Evolutionary conservation across 495 filamentous ascomycete species (phyloP), one percentile per base, ranked within the genome.

Genomic region (Xylaria grammica): DNA sequence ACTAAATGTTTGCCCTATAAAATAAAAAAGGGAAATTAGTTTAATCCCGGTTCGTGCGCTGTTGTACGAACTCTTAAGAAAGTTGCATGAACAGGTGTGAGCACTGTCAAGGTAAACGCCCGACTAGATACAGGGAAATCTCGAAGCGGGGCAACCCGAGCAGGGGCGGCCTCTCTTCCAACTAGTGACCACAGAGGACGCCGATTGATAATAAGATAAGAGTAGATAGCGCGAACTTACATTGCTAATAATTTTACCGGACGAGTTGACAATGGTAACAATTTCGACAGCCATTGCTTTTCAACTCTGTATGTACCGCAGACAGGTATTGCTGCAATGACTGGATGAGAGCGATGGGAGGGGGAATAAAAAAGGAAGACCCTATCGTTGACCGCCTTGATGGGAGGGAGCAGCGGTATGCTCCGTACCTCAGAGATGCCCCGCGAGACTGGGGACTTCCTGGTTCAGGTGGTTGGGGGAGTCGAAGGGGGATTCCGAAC

Each of bases 231-330:
- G 36, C 9, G 11, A 45, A 78, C 91, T 77, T 85, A 95, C 92
- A 61, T 90, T 95, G 83, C 89, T 94, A 55, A 97, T 91, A 9
- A 96, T 87, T 82, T 97, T 94, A 62, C 92, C 92, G 63, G 93
- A 96, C 71, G 90, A 91, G 80, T 97, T 94, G 77, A 97, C 87
- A 60, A 97, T 91, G 59, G 92, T 92, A 71, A 97, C 89, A 44
- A 92, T 91, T 79, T 97, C 81, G 61, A 79, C 78, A 59, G 81
- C 71, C 81, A 86, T 84, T 11, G 77, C 79, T 70, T 66, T 62
- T 48, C 60, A 50, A 9, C 19, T 56, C 34, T 46, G 29, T 26
- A 27, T 58, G 40, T 6, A n/a, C 52, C 53, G 62, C 19, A 60
- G 40, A 44, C 3, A 34, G n/a, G n/a, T n/a, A n/a, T n/a, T 32